Base-by-base conservation (phyloP, 1,284 basidiomycete genomes). In the Cryptococcus floricola region DNA sequence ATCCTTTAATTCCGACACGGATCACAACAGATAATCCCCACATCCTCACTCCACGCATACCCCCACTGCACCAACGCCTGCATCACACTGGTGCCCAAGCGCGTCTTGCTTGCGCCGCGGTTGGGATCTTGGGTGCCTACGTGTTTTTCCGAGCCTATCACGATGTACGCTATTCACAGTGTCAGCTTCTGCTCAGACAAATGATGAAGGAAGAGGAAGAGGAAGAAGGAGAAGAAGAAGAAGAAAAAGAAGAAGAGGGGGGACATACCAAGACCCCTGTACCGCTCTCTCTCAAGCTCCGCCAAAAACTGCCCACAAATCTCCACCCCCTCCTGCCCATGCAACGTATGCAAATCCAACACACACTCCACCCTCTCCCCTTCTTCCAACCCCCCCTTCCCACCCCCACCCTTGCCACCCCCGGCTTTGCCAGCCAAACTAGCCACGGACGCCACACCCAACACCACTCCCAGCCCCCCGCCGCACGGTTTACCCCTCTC, bases 61-160 rank as follows among this genome's bases (percentile, higher is more conserved):
- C 88, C 89, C 89, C 91, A 97, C 53, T 88, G 85, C 65, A 89
- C 87, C 48, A 97, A 78, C 84, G 88, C 95, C 71, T 91, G 89
- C 64, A 89, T 87, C 43, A 97, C 86, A 16, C 88, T 89, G 2
- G 87, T 83, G 4, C 86, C 88, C 12, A 98, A 81, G 12, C 92
- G 85, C 16, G 84, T 82, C 59, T 90, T 87, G 34, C 88, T 89
- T 2, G 89, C 84, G 39, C 92, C 89, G 49, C 91, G 83, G 13
- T 81, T 83, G 14, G 83, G 79, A 69, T 93, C 90, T 69, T 93
- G 89, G 31, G 85, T 88, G 2, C 90, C 93, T 1, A 90, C 92
- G 73, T 98, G 95, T 76, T 92, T 94, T 74, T 94, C 92, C 75
- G 96, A 91, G 10, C 96, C 95, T 4, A 98, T 90, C 37, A 98